phyloP scores from a whole-genome alignment of 768 basidiomycete genomes.

The Kwoniella dejecticola region DNA sequence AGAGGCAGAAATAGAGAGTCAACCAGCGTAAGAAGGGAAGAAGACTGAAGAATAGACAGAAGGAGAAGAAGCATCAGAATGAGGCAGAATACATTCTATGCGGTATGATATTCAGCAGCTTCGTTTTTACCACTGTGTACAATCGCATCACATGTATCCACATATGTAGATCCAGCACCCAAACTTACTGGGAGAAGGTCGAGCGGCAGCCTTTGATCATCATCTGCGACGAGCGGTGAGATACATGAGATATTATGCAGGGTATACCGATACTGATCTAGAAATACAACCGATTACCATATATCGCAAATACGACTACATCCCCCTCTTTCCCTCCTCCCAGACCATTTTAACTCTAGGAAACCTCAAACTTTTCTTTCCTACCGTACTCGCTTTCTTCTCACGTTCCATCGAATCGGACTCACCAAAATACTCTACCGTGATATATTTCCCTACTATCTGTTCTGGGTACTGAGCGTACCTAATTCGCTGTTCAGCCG shows the following conservation, averaged over 20 bases:
- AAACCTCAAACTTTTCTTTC: slow-evolving; percentile 44
- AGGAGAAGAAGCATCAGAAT: not conserved
- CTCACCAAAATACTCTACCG: slow-evolving; percentile 53
- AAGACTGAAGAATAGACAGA: not conserved
- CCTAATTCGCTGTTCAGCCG: slow-evolving; percentile 43
- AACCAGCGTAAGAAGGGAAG: not conserved
- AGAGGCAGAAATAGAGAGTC: not conserved
- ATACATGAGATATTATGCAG: not conserved
- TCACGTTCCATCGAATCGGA: slow-evolving; percentile 28
- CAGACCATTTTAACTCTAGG: slow-evolving; percentile 51
- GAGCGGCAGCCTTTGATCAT: too few relatives aligned
- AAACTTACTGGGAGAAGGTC: too few relatives aligned
- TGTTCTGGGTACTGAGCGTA: slow-evolving; percentile 42
- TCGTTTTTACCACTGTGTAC: not conserved
- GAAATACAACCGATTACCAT: not conserved
- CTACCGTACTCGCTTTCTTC: slow-evolving; percentile 12
- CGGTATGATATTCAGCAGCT: not conserved
- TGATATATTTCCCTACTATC: slow-evolving; percentile 52
- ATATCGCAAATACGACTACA: not conserved
- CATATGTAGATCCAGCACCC: too few relatives aligned
- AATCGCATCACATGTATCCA: too few relatives aligned
- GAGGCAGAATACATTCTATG: not conserved
- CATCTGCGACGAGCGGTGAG: too few relatives aligned
- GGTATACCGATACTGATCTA: not conserved
- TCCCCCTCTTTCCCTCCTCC: slow-evolving; percentile 42